These are phyloP conservation scores for Abrus precatorius DNA, from an alignment of 306 rosid species.

Conservation along the genomic window DNA sequence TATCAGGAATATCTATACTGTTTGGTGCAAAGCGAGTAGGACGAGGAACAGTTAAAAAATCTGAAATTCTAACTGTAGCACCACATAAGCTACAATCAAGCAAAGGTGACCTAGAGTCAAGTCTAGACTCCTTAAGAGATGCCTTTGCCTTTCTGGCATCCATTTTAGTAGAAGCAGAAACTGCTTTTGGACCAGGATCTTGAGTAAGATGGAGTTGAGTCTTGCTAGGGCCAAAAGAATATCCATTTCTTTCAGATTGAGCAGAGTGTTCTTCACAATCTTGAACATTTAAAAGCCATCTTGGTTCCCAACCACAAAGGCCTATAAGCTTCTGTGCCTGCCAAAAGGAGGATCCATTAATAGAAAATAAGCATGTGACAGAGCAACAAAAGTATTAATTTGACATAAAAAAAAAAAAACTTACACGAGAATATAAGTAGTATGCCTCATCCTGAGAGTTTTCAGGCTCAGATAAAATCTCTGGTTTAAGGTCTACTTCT, in stretches of 20 bases:
- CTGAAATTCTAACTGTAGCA: slow-evolving; percentile 84
- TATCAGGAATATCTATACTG: slow-evolving; percentile 79
- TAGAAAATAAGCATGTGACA: slow-evolving; percentile 48
- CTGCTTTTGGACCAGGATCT: slow-evolving; percentile 79
- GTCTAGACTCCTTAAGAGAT: slow-evolving; percentile 72
- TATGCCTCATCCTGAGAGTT: slow-evolving; percentile 80
- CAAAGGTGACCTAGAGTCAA: slow-evolving; percentile 77
- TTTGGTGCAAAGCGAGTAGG: slow-evolving; percentile 81
- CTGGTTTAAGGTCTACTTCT: slow-evolving; percentile 74
- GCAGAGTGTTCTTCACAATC: slow-evolving; percentile 99
- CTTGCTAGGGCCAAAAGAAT: slow-evolving; percentile 78
- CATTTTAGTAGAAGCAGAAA: slow-evolving; percentile 78
- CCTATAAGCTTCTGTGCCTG: slow-evolving; percentile 98
- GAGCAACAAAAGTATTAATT: slow-evolving; percentile 18
- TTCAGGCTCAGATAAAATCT: slow-evolving; percentile 72
- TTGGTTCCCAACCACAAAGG: slow-evolving; percentile 99
- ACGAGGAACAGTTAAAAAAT: slow-evolving; percentile 83
- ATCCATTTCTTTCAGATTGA: slow-evolving; percentile 96
- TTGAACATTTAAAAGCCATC: slow-evolving; percentile 92
- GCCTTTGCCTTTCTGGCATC: slow-evolving; percentile 81
- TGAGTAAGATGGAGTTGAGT: slow-evolving; percentile 74
- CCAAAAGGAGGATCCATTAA: slow-evolving; percentile 48
- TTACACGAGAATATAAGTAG: slow-evolving; percentile 79
- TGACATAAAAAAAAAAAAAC: slow-evolving; percentile 43
- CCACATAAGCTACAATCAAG: slow-evolving; percentile 98